Evolutionary conservation across 2,329 filamentous ascomycete genomes (phyloP).

Genomic region (Geoglossum cookeanum): DNA sequence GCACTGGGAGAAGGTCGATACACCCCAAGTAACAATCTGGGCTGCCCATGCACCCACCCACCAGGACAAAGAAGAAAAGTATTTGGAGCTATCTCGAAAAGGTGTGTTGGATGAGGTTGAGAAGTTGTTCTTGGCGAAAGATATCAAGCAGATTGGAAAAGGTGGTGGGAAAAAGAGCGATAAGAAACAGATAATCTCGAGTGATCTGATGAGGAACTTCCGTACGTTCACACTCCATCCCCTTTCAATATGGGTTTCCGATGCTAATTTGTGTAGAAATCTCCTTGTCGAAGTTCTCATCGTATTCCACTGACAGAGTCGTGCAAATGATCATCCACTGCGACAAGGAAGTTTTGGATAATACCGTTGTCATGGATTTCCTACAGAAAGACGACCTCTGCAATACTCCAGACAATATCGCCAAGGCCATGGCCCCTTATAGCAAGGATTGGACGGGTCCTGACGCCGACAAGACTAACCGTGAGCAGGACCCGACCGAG

Average conservation of each 20-base stretch:
- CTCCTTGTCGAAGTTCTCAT: constrained; percentile 82
- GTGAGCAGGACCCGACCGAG: constrained; percentile 73
- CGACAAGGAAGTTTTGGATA: constrained; percentile 73
- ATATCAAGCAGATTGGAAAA: constrained; percentile 71
- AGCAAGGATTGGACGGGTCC: constrained; percentile 92
- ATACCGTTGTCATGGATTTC: constrained; percentile 89
- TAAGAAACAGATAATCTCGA: constrained; percentile 93
- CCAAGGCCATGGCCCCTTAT: constrained; percentile 86
- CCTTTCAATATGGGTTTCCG: neutral
- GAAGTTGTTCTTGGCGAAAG: constrained; percentile 92
- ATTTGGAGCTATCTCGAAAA: constrained; percentile 78
- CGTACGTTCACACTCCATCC: constrained; percentile 29
- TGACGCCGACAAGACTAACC: constrained; percentile 53
- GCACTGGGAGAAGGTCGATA: constrained; percentile 97
- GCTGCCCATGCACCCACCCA: constrained; percentile 69
- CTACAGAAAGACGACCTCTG: constrained; percentile 82
- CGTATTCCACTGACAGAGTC: constrained; percentile 62
- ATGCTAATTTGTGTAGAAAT: constrained; percentile 35
- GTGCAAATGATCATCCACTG: constrained; percentile 92
- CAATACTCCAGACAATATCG: constrained; percentile 74
- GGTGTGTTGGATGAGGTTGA: constrained; percentile 96
- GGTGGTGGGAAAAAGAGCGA: constrained; percentile 54
- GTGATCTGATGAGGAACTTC: constrained; percentile 73
- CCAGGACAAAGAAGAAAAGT: constrained; percentile 86
- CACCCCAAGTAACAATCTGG: constrained; percentile 83